A percentile compares a stretch with the other conserved stretches of the same genome.
phyloP scores from a whole-genome alignment of 345 rosid genomes.

The Arabis alpina region DNA sequence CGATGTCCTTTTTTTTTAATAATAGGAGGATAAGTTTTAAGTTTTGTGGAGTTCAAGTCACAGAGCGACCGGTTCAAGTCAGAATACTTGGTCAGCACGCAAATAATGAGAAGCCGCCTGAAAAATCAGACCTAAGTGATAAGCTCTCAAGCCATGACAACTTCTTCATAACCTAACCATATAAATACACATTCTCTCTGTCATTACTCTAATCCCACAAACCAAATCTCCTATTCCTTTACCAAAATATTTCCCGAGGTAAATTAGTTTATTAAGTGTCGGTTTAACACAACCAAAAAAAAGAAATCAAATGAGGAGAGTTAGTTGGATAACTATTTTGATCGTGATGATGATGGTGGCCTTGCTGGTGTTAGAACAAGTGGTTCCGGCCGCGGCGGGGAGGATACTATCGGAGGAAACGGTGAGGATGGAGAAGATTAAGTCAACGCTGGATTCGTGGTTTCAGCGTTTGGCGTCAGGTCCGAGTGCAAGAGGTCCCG shows the following conservation, averaged over 20 bases:
- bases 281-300: neutral
- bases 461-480: slow-evolving; percentile 45
- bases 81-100: slow-evolving; percentile 42
- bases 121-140: slow-evolving; percentile 39
- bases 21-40: no score
- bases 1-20: no score
- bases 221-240: slow-evolving; percentile 4
- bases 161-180: slow-evolving; percentile 19
- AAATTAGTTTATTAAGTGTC: slow-evolving; percentile 1
- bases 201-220: slow-evolving; percentile 13
- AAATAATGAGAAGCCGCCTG: slow-evolving; percentile 22
- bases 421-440: slow-evolving; percentile 33
- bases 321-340: slow-evolving; percentile 36
- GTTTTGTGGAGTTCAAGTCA: no score
- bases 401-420: slow-evolving; percentile 34
- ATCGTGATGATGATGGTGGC: slow-evolving; percentile 30
- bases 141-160: slow-evolving; percentile 22
- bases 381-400: slow-evolving; percentile 39
- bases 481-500: slow-evolving; percentile 42
- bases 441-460: slow-evolving; percentile 37
- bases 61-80: slow-evolving; percentile 42
- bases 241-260: neutral
- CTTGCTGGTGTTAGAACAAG: slow-evolving; percentile 25
- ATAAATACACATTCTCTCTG: slow-evolving; percentile 11
- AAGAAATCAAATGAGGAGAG: slow-evolving; percentile 31